These are phyloP conservation scores for Mucor ambiguus DNA, from an alignment of 371 early-diverging fungal species.

Conservation along the genomic window DNA sequence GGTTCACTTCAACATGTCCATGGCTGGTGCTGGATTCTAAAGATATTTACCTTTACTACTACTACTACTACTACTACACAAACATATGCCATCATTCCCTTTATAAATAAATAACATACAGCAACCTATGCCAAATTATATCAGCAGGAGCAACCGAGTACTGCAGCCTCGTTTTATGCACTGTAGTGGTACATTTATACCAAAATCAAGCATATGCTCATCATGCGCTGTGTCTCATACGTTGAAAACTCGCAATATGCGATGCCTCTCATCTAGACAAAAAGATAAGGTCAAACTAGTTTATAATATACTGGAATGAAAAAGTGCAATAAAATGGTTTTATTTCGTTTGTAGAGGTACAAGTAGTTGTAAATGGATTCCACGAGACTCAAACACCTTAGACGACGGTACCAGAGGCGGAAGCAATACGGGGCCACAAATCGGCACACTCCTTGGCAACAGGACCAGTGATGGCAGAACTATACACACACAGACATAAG, in stretches of 20 bases:
- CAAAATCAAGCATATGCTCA: too few relatives aligned
- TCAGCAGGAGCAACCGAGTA: too few relatives aligned
- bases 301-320: background rate
- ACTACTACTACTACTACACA: background rate
- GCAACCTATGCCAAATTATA: background rate
- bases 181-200: too few relatives aligned
- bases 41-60: background rate
- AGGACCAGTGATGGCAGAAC: constrained; percentile 99
- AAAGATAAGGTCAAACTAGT: too few relatives aligned
- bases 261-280: too few relatives aligned
- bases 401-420: constrained; percentile 92
- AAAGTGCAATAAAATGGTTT: constrained; percentile 1
- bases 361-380: background rate
- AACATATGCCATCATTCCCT: background rate
- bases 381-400: constrained; percentile 21
- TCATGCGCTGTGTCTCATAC: too few relatives aligned
- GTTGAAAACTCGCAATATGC: too few relatives aligned
- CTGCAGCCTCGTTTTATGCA: too few relatives aligned
- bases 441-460: constrained; percentile 99
- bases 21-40: constrained; percentile 53
- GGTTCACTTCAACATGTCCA: constrained; percentile 50
- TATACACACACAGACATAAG: background rate
- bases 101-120: background rate
- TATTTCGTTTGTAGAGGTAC: background rate
- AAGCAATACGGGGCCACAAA: constrained; percentile 99